Base-by-base conservation (phyloP, 2,329 filamentous ascomycete genomes). In the Immersiporthe knoxdaviesiana region DNA sequence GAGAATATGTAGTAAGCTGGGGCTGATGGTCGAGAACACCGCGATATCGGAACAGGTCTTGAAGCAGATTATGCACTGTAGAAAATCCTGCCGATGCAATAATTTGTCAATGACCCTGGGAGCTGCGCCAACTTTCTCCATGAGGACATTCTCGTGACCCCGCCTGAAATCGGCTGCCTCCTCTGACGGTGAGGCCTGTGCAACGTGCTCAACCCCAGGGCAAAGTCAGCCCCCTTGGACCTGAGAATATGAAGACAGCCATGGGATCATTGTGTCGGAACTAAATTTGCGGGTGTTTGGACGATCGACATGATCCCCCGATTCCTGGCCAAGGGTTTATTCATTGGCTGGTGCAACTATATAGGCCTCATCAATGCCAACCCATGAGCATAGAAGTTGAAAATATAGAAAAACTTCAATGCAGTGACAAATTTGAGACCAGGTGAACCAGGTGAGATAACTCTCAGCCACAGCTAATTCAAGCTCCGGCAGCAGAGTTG, bases 111-210 rank as follows among this genome's bases (percentile, higher is more conserved):
- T 24, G 5, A 21, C 27, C 7, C 2, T n/a, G 10, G 37, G n/a
- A 27, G 30, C 27, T 32, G 32, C 44, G 27, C 5, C 27, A 16
- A 3, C 24, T 56, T 56, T 32, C 2, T 12, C 24, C n/a, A 30
- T 6, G 12, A 54, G 24, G 1, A 54, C 12, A 54, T 37, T 37
- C 27, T 60, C 24, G n/a, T 4, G 12, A 30, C 24, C 44, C 35
- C 12, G 24, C 10, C 37, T n/a, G n/a, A n/a, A n/a, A n/a, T n/a
- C n/a, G n/a, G n/a, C n/a, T n/a, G n/a, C n/a, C n/a, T n/a, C n/a
- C n/a, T n/a, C n/a, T 5, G 61, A 14, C 21, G 64, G 24, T 16
- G n/a, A 52, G 27, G 8, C 41, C 47, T 60, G 66, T 66, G 37
- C n/a, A 30, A 68, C 68, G 2, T 50, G n/a, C 35, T n/a, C 10